Evolutionary conservation across 2,329 filamentous ascomycete genomes (phyloP), one percentile per base, ranked within the genome.

Genomic region (Aspergillus ustus): DNA sequence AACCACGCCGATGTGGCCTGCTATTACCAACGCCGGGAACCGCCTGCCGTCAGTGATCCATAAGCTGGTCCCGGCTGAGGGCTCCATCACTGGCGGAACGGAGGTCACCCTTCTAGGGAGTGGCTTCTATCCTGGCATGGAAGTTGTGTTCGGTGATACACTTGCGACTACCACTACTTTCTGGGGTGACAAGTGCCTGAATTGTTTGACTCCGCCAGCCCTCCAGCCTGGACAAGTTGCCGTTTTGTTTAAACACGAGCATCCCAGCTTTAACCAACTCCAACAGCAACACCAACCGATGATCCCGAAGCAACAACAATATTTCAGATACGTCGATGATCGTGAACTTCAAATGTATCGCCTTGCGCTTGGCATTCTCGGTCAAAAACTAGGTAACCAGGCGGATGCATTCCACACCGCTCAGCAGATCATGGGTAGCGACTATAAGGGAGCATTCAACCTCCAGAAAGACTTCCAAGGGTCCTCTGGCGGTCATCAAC

Each of bases 61-160:
- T 73, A 94, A 93, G 74, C 84, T 97, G 63, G 91, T 95, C 40
- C 93, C 93, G 0, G 85, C 85, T 31, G 91, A 96, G 75, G 93
- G 93, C 0, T 91, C 93, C 7, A 91, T 89, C 61, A 87, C 87
- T 40, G 93, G 93, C 62, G 93, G 93, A 46, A 93, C 92, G 56
- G 93, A 97, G 74, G 92, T 97, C 3, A 94, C 91, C 0, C 86
- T 95, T 59, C 82, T 96, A 8, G 93, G 93, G 19, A 91, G 88
- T 66, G 87, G 89, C 15, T 96, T 97, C 73, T 89, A 88, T 66
- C 89, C 90, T 76, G 87, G 87, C 1, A 84, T 96, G 64, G 91
- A 93, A 64, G 91, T 97, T 58, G 90, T 93, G 77, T 97, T 97
- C 74, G 93, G 93, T 20, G 87, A 89, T 63, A 82, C 81, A 17